Base-by-base conservation (phyloP, 495 filamentous ascomycete genomes). In the Hapsidospora chrysogenum region DNA sequence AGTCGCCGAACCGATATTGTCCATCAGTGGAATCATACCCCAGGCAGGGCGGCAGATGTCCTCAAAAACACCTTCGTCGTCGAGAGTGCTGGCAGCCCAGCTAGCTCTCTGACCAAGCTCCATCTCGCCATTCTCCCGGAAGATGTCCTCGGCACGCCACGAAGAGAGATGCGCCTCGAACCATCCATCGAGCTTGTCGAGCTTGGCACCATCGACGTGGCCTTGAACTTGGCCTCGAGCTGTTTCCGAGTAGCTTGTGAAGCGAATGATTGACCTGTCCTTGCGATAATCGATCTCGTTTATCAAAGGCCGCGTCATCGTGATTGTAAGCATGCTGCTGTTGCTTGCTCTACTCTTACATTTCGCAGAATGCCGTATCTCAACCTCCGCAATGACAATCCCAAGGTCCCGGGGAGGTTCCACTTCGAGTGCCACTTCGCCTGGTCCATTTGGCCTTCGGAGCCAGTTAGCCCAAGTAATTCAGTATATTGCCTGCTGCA, bases 71-170 rank as follows among this genome's bases (percentile, higher is more conserved):
- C 15, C 31, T 8, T 41, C 21, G 16, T 27, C 20, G 2, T 28
- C 22, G 25, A 53, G 19, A 9, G 17, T 30, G 9, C 41, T 32
- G 5, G 32, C 19, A 17, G 32, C 37, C 50, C 50, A 53, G 2
- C n/a, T 22, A 11, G 37, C 41, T 29, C 44, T 44, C 6, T 51
- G 41, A 3, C 50, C 48, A n/a, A 45, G 25, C 15, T 51, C 47
- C 0, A 53, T 19, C 3, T 17, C 25, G 17, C 29, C 18, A 35
- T 53, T 50, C 20, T 49, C 21, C 11, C 41, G 27, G 18, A 53
- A 32, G 2, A 33, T 5, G 9, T 35, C 13, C 16, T 41, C 26
- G 2, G 22, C 14, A 2, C 33, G 23, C 13, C 20, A 16, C 13
- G 22, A 40, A 1, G 38, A 30, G 9, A 53, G 40, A 17, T 30